Base-by-base conservation (phyloP, 331 rosid genomes). In the Telfairia occidentalis region DNA sequence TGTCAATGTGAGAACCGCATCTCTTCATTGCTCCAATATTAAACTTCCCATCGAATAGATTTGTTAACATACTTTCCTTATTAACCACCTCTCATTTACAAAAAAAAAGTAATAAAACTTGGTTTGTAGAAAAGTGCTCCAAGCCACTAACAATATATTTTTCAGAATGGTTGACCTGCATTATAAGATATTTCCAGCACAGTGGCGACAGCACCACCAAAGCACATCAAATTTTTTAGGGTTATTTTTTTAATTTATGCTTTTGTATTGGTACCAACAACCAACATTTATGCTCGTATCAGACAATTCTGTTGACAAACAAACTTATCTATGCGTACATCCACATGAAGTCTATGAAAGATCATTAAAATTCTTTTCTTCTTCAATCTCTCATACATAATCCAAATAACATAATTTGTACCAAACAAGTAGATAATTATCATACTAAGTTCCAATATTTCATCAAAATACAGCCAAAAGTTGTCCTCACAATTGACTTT, bases 291-390 rank as follows among this genome's bases (percentile, higher is more conserved):
- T 67, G 23, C 54, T 67, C 54, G 13, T 28, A 18, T 24, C n/a
- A n/a, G n/a, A 1, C 35, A 55, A 66, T 70, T 43, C 28, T 3
- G 35, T 69, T 5, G 5, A 69, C 42, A 70, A 70, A 46, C 15
- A 1, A 24, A 42, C 21, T 69, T 69, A 19, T 8, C 71, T 34
- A 64, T 18, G 71, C 49, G 23, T 64, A 37, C 1, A 37, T 64
- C 71, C 71, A 64, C 71, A 63, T 64, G 49, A 64, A 64, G 23
- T 26, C 57, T 12, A 69, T 40, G 21, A 24, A 69, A 69, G 24
- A 69, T 69, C 19, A 69, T 46, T 42, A 70, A 45, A 42, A 46
- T 70, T 45, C 13, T 15, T 26, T 46, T 46, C 57, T 43, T 26
- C 42, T 7, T 16, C 57, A 15, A 45, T 9, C 35, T 7, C 75